phyloP scores from a whole-genome alignment of 73 alveolate species.

The Uronychia setigera region DNA sequence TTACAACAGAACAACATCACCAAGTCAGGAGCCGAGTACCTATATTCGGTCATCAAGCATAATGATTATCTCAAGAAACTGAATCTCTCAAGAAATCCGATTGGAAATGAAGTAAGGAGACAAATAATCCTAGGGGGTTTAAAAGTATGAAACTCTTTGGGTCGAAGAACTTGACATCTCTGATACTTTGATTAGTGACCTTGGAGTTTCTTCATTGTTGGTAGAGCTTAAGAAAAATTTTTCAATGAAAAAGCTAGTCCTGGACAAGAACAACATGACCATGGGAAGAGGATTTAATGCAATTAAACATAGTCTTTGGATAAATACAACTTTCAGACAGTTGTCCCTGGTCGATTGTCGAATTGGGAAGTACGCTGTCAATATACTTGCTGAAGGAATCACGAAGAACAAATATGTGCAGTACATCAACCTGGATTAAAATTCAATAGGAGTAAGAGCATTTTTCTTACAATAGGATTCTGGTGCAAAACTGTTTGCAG shows the following conservation, averaged over 20 bases:
- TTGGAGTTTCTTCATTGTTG: background rate
- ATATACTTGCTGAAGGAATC: background rate
- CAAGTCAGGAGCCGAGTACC: background rate
- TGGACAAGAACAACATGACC: background rate
- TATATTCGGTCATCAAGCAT: background rate
- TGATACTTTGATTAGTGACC: background rate
- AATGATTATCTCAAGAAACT: background rate
- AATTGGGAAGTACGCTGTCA: background rate
- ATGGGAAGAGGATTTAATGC: background rate
- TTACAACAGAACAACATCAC: background rate
- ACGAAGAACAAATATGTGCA: no score
- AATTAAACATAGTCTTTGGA: background rate
- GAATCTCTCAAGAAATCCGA: background rate
- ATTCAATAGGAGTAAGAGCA: background rate
- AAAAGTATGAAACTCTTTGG: background rate
- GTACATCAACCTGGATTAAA: background rate
- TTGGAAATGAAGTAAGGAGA: background rate
- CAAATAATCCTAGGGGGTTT: background rate
- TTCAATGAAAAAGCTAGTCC: background rate
- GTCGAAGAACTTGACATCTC: background rate
- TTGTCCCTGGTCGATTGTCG: background rate
- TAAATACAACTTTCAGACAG: background rate
- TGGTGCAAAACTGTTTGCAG: background rate
- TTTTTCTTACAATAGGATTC: background rate
- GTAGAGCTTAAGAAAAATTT: background rate